Percentiles rank a stretch among this genome's conserved stretches.
These are phyloP conservation scores for Amaranthus palmeri DNA, from an alignment of 148 eudicot species.

Conservation along the genomic window DNA sequence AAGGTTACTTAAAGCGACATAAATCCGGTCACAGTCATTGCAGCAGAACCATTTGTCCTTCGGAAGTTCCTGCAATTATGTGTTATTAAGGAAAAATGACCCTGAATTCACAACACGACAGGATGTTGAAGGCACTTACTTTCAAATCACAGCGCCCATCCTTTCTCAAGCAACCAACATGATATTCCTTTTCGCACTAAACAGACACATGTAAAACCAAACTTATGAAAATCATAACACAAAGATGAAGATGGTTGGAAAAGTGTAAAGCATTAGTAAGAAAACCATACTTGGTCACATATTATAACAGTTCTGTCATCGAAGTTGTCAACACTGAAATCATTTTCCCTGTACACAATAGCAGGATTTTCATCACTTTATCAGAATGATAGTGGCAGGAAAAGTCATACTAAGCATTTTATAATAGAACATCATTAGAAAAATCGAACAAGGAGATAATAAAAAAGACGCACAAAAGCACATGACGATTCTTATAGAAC, in stretches of 20 bases:
- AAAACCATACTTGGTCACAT: constrained; percentile 77
- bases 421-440: background rate
- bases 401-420: background rate
- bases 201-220: constrained; percentile 18
- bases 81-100: constrained; percentile 2
- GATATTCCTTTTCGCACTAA: constrained; percentile 95
- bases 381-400: background rate
- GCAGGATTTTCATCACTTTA: constrained; percentile 12
- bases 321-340: constrained; percentile 75
- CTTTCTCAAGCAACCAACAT: constrained; percentile 83
- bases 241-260: background rate
- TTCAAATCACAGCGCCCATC: constrained; percentile 70
- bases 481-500: background rate
- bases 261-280: background rate
- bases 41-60: constrained; percentile 88
- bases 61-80: constrained; percentile 65
- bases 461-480: background rate
- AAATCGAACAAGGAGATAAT: background rate
- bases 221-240: background rate
- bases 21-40: constrained; percentile 58
- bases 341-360: constrained; percentile 47
- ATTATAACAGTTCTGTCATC: constrained; percentile 88
- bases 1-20: constrained; percentile 44
- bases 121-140: constrained; percentile 37
- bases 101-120: background rate